phyloP scores from a whole-genome alignment of 805 yeast genomes.

The Zygotorulaspora chibaensis region DNA sequence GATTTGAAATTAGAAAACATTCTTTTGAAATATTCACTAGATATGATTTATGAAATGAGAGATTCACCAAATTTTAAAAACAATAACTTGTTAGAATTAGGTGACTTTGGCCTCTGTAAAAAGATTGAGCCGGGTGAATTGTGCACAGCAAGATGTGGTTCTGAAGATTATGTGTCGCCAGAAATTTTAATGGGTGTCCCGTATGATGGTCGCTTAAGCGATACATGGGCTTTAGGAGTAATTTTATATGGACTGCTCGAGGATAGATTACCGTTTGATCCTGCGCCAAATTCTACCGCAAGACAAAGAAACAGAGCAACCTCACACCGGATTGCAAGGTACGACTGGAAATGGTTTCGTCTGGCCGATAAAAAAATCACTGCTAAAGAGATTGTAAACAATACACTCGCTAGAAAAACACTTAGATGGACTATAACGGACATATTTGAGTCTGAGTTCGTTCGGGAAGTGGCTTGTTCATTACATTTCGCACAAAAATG shows the following conservation, averaged over 20 bases:
- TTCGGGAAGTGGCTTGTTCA: conserved; percentile 11
- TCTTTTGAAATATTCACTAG: conserved; percentile 43
- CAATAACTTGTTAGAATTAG: conserved; percentile 50
- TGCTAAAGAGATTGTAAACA: conserved; percentile 29
- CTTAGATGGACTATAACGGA: conserved; percentile 29
- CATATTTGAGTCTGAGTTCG: conserved; percentile 23
- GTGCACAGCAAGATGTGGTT: conserved; percentile 87
- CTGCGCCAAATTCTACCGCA: conserved; percentile 53
- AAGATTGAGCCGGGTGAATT: conserved; percentile 56
- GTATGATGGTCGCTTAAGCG: conserved; percentile 88
- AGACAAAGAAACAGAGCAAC: conserved; percentile 40
- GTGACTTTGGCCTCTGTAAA: conserved; percentile 89
- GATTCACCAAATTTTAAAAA: conserved; percentile 15
- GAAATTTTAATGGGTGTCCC: conserved; percentile 86
- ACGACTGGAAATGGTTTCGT: conserved; percentile 82
- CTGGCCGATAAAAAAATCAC: conserved; percentile 37
- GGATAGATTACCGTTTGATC: conserved; percentile 86
- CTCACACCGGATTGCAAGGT: conserved; percentile 86
- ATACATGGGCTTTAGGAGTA: conserved; percentile 94
- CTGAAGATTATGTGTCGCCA: conserved; percentile 95
- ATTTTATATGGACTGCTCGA: conserved; percentile 81
- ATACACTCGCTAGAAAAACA: conserved; percentile 30
- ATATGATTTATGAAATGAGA: conserved; percentile 26
- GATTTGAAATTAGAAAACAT: conserved; percentile 89
- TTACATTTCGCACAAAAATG: conserved; percentile 7